Evolutionary conservation across 2,329 filamentous ascomycete genomes (phyloP), one percentile per base, ranked within the genome.

Genomic region (Neonectria magnoliae): DNA sequence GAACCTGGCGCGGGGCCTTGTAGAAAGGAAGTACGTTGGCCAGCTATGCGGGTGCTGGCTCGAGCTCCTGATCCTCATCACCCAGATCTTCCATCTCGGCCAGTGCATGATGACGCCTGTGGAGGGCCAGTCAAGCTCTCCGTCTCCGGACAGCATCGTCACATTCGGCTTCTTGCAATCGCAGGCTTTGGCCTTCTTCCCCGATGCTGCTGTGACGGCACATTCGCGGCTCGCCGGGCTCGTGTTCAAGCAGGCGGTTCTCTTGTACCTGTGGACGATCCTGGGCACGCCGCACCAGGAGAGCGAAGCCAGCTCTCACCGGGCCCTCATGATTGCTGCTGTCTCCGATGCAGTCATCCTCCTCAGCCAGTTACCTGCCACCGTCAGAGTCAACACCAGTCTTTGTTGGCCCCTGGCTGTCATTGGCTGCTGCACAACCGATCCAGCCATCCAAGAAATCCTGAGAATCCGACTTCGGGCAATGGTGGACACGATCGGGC

Each of bases 201-300:
- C 81, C 0, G 77, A 78, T 29, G 54, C 75, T 1, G 71, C 70
- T 0, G 79, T 81, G 8, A 75, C 71, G 3, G 71, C 72, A 0
- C 78, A 82, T 57, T 78, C 81, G 2, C 77, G 77, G 9, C 70
- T 83, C 0, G 81, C 81, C 0, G 82, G 81, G 0, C 65, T 78
- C 4, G 78, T 84, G 5, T 84, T 81, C 64, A 82, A 83, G 62
- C 80, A 83, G 56, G 81, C 81, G 0, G 77, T 81, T 31, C 68
- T 83, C 0, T 70, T 84, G 1, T 84, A 84, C 45, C 76, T 84
- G 2, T 78, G 76, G 75, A 78, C 65, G 9, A 76, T 79, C 14
- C 66, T 79, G 11, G 77, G 74, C 13, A 73, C 72, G 16, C 71
- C 76, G n/a, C 69, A 73, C 2, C 68, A 72, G 22, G 52, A 69